Evolutionary conservation across 164 flowering plant species (phyloP).

Genomic region (Umbellularia californica): DNA sequence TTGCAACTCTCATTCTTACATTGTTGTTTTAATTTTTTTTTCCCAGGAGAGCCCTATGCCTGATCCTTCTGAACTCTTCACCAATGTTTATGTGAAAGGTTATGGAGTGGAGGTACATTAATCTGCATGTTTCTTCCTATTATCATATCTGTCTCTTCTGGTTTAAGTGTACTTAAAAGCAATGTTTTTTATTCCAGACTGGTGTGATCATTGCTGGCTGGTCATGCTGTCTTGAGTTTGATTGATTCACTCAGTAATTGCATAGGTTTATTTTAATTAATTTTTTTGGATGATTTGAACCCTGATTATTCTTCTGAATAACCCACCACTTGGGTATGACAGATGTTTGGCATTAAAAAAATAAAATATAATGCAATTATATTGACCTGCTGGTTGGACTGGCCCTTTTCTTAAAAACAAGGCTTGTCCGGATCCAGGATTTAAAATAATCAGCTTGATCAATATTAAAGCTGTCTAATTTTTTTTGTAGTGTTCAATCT

Average conservation of each 20-base stretch:
- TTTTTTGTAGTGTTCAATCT: too few relatives aligned
- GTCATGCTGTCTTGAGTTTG: background rate
- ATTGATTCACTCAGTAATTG: background rate
- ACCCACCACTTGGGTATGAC: too few relatives aligned
- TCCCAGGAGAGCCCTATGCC: constrained; percentile 90
- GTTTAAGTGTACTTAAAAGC: background rate
- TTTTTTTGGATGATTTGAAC: too few relatives aligned
- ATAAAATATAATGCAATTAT: too few relatives aligned
- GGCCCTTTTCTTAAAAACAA: too few relatives aligned
- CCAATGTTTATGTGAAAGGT: constrained; percentile 79
- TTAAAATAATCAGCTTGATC: too few relatives aligned
- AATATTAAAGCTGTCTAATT: too few relatives aligned
- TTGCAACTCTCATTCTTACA: background rate
- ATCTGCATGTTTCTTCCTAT: background rate
- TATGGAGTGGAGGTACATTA: constrained; percentile 69
- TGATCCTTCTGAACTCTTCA: constrained; percentile 82
- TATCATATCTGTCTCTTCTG: background rate
- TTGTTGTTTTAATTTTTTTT: constrained; percentile 1
- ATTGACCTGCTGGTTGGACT: too few relatives aligned
- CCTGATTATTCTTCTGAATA: too few relatives aligned
- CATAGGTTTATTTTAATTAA: background rate
- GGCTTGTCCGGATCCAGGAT: too few relatives aligned
- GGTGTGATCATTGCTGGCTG: too few relatives aligned
- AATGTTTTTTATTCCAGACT: background rate
- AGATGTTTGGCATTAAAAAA: too few relatives aligned